phyloP scores from a whole-genome alignment of 768 basidiomycete genomes.

The Mycena vulgaris region DNA sequence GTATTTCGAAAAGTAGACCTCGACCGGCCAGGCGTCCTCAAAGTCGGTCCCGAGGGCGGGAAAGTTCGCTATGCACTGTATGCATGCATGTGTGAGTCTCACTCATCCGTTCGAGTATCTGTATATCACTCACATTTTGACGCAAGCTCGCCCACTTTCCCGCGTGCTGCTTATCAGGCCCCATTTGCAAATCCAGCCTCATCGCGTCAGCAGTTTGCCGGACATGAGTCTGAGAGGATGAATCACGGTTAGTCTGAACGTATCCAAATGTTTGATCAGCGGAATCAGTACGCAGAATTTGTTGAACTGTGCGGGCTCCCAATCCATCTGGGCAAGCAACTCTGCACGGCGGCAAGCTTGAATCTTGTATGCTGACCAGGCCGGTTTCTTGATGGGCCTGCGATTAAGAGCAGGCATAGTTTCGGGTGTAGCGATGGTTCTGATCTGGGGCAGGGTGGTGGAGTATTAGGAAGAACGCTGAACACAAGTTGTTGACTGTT shows the following conservation, averaged over 20 bases:
- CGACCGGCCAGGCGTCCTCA: slow-evolving; percentile 16
- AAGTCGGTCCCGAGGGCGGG: slow-evolving; percentile 10
- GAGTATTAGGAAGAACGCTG: no score
- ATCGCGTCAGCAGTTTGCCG: background rate
- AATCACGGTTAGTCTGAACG: no score
- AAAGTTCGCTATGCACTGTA: background rate
- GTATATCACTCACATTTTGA: background rate
- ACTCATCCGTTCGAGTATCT: background rate
- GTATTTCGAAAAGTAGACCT: slow-evolving; percentile 4
- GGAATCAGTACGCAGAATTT: background rate
- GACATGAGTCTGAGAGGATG: background rate
- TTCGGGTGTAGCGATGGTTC: background rate
- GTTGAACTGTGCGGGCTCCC: background rate
- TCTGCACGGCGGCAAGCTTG: background rate
- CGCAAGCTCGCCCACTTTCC: background rate
- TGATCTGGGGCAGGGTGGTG: no score
- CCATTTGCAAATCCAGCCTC: background rate
- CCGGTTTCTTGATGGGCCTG: background rate
- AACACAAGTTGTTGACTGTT: background rate
- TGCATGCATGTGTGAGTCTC: background rate
- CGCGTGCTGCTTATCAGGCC: background rate
- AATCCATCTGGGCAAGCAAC: background rate
- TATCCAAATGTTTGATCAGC: background rate
- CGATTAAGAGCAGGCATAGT: background rate
- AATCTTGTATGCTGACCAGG: background rate